Evolutionary conservation across 495 filamentous ascomycete species (phyloP), one percentile per base, ranked within the genome.

Genomic region (Cairneyella variabilis): DNA sequence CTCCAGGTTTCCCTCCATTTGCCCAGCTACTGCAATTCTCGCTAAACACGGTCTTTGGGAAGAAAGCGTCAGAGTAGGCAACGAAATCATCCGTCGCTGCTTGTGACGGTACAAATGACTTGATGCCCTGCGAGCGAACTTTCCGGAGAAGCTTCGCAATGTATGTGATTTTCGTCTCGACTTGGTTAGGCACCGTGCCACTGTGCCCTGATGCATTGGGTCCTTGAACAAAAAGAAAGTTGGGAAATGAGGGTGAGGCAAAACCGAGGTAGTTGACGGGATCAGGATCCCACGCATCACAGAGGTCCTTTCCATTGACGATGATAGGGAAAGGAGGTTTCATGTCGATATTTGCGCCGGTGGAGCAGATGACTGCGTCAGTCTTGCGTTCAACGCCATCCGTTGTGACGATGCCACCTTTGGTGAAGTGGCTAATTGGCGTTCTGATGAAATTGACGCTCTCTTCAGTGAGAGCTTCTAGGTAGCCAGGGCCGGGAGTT

Each of bases 1-100:
- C 68, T 3, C 73, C 72, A 1, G 76, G 69, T 17, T 63, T 61
- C 2, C 76, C 76, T 14, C 74, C 73, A 48, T 83, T 83, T 51
- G 75, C 76, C 81, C 81, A 84, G 0, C 74, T 77, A 20, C 71
- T 74, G 62, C 81, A 84, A 32, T 77, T 74, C 8, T 75, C 71
- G 0, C 72, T 70, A 66, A 74, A 74, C 10, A 83, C 79, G 11
- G 77, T 84, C 28, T 68, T 68, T 16, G 73, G 65, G 51, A 81
- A 82, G 60, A 76, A 81, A 3, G 63, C 49, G 50, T 82, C 78
- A 37, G 66, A 71, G 62, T 78, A 80, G 8, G 71, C 74, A 47
- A 77, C 64, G 53, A 82, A 84, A 38, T 81, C 77, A 45, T 81
- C 74, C 0, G 76, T 64, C 0, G 80, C 80, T 8, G 64, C 58